Evolutionary conservation across 306 rosid genomes (phyloP).

Genomic region (Dalbergia cultrata): DNA sequence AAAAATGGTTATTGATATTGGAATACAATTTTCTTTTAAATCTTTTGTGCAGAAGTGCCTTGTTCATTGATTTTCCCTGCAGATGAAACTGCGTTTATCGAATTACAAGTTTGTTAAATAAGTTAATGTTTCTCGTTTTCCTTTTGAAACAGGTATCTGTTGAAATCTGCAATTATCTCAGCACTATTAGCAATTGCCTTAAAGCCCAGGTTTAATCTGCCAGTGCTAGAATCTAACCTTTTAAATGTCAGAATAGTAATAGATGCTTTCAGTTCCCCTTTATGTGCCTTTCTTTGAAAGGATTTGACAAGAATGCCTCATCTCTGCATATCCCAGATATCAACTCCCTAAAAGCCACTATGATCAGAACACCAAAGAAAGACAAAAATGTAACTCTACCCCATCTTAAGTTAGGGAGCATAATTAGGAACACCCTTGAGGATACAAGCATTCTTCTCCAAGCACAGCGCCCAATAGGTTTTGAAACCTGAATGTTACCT

Average conservation of each 20-base stretch:
- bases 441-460: background rate
- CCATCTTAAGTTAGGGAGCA: background rate
- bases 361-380: background rate
- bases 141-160: constrained; percentile 65
- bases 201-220: constrained; percentile 67
- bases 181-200: constrained; percentile 64
- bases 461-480: background rate
- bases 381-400: background rate
- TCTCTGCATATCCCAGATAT: background rate
- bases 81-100: constrained; percentile 14
- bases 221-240: constrained; percentile 20
- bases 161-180: constrained; percentile 73
- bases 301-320: no score
- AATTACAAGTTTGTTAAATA: background rate
- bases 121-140: constrained; percentile 11
- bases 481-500: background rate
- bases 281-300: background rate
- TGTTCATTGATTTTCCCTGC: constrained; percentile 2
- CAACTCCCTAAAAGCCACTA: background rate
- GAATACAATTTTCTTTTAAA: background rate
- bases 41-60: background rate
- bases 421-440: background rate
- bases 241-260: constrained; percentile 25
- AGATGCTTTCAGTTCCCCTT: background rate
- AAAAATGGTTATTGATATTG: background rate